Conservation (phyloP, 2,329 filamentous ascomycete species). For the Gnomoniopsis sp. region DNA sequence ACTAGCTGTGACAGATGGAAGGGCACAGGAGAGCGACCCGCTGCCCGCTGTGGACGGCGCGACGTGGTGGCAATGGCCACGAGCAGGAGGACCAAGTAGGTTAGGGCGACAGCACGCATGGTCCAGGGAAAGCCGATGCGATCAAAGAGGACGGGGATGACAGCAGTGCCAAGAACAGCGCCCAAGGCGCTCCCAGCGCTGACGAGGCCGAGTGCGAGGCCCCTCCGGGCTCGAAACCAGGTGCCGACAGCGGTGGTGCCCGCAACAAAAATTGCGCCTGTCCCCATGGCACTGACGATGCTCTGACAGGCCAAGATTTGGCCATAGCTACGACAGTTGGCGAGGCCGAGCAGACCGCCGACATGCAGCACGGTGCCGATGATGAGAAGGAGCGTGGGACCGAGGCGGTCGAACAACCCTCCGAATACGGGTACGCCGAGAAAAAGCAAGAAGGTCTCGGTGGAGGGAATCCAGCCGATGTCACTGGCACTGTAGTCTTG, state of each 20-base stretch:
- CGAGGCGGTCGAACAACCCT: constrained; percentile 52
- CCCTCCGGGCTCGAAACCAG: constrained; percentile 46
- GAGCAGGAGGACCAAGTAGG: constrained; percentile 31
- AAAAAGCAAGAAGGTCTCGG: constrained; percentile 42
- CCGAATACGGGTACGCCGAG: constrained; percentile 43
- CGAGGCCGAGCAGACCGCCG: constrained; percentile 59
- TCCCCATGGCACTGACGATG: constrained; percentile 29
- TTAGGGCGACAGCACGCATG: constrained; percentile 32
- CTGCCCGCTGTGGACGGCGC: constrained; percentile 29
- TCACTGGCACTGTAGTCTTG: constrained; percentile 42
- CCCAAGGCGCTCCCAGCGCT: constrained; percentile 47
- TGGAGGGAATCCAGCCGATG: constrained; percentile 54
- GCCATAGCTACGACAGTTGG: constrained; percentile 38
- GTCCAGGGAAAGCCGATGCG: constrained; percentile 39
- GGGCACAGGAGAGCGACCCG: constrained; percentile 37
- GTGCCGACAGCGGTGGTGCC: constrained; percentile 32
- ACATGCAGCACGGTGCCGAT: constrained; percentile 50
- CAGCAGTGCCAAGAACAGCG: constrained; percentile 53
- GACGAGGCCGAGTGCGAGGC: constrained; percentile 43
- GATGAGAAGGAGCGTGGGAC: constrained; percentile 51
- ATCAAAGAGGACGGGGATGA: constrained; percentile 49
- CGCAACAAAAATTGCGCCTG: constrained; percentile 32
- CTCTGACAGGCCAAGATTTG: constrained; percentile 37
- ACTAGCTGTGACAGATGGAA: constrained; percentile 34
- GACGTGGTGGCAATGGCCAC: constrained; percentile 29